A percentile compares a stretch with the other conserved stretches of the same genome.
Evolutionary conservation across 305 asterid species (phyloP).

Genomic region (Plantago coronopus): DNA sequence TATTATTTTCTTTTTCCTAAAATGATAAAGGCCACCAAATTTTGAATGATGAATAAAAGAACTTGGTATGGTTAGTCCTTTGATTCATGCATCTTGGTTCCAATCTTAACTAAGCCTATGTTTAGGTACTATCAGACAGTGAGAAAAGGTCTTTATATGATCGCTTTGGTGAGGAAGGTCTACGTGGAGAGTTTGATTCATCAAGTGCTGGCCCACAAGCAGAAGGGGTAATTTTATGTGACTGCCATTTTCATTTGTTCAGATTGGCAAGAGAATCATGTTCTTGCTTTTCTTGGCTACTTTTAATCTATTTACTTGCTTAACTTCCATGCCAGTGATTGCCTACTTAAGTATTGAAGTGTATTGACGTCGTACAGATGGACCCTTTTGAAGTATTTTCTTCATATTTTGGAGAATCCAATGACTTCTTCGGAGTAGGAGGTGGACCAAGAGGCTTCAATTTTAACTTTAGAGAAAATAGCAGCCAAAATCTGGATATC

Average conservation of each 20-base stretch:
- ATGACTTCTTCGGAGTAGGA: slow-evolving; percentile 58
- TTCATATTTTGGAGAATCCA: slow-evolving; percentile 71
- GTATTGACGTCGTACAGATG: slow-evolving; percentile 40
- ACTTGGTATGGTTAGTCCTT: background rate
- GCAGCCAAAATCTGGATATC: slow-evolving; percentile 70
- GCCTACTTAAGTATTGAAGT: slow-evolving; percentile 7
- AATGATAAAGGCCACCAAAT: no score
- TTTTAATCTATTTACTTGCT: slow-evolving; percentile 13
- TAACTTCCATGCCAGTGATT: slow-evolving; percentile 15
- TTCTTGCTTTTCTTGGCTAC: slow-evolving; percentile 9
- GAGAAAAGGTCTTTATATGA: slow-evolving; percentile 85
- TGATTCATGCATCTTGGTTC: slow-evolving; percentile 9
- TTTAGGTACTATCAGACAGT: slow-evolving; percentile 80
- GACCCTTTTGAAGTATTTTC: slow-evolving; percentile 82
- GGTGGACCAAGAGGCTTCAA: slow-evolving; percentile 55
- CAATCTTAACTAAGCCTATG: slow-evolving; percentile 25
- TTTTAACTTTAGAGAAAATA: slow-evolving; percentile 43
- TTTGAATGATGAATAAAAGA: no score
- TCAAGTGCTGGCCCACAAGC: slow-evolving; percentile 47
- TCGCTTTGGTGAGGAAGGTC: slow-evolving; percentile 84
- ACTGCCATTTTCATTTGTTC: slow-evolving; percentile 14
- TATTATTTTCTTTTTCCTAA: no score
- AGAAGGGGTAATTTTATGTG: slow-evolving; percentile 50
- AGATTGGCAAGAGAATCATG: slow-evolving; percentile 6
- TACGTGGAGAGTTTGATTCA: slow-evolving; percentile 60